Evolutionary conservation across 768 basidiomycete genomes (phyloP).

Genomic region (Dacryopinax primogenitus): DNA sequence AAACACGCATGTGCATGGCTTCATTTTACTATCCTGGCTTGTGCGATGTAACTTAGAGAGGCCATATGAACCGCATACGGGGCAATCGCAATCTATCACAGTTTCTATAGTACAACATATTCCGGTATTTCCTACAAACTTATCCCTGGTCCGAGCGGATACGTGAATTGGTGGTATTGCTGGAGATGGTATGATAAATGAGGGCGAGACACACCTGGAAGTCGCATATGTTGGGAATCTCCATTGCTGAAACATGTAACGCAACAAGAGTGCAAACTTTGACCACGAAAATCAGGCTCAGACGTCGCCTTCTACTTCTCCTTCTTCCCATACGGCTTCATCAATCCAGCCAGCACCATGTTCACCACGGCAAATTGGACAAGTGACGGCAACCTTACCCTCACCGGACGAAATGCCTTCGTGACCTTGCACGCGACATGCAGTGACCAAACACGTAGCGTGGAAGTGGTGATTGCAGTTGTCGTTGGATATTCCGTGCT

Average conservation of each 20-base stretch:
- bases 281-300: not conserved
- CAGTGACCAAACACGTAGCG: not conserved
- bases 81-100: no score
- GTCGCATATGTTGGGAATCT: no score
- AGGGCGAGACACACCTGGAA: no score
- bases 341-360: not conserved
- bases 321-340: constrained; percentile 4
- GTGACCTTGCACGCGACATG: not conserved
- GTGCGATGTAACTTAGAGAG: no score
- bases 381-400: not conserved
- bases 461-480: not conserved
- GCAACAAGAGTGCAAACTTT: not conserved
- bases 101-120: constrained; percentile 5
- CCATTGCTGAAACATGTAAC: no score
- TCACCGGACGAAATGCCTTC: not conserved
- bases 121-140: no score
- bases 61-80: no score
- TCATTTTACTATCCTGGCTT: no score
- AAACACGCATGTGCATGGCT: no score
- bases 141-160: no score
- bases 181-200: not conserved
- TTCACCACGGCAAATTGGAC: not conserved
- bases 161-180: not conserved
- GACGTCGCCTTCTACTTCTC: not conserved
- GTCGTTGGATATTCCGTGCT: not conserved